These are phyloP conservation scores for Amanita jacksonii DNA, from an alignment of 768 basidiomycete species.

Conservation along the genomic window DNA sequence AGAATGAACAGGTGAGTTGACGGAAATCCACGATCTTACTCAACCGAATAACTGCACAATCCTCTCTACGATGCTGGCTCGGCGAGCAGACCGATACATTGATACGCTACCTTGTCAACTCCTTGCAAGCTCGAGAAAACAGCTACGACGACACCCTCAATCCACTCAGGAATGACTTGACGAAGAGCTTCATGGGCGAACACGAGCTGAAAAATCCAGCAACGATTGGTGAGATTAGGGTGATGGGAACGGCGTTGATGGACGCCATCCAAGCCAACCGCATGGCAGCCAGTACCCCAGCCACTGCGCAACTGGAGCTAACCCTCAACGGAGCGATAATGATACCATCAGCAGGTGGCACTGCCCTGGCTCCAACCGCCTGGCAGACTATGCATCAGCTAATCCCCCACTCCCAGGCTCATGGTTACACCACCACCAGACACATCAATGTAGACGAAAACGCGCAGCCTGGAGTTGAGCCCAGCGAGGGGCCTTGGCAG, in stretches of 20 bases:
- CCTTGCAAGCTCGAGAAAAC: constrained; percentile 21
- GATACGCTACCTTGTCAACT: constrained; percentile 26
- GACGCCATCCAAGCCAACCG: neutral
- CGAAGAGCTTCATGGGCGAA: constrained; percentile 21
- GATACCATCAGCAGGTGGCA: too few relatives aligned
- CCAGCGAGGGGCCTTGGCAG: too few relatives aligned
- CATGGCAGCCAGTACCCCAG: neutral
- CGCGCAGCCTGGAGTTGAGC: too few relatives aligned
- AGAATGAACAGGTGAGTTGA: constrained; percentile 23
- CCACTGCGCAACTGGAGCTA: too few relatives aligned
- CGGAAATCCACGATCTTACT: too few relatives aligned
- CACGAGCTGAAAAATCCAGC: constrained; percentile 10
- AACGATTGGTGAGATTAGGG: constrained; percentile 12
- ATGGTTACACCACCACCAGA: too few relatives aligned
- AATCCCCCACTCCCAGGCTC: too few relatives aligned
- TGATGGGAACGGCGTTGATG: neutral
- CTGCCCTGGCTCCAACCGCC: too few relatives aligned
- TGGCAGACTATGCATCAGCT: too few relatives aligned
- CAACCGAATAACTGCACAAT: neutral
- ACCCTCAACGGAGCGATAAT: too few relatives aligned
- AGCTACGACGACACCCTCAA: constrained; percentile 19
- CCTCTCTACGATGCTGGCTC: neutral
- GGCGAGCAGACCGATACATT: constrained; percentile 21
- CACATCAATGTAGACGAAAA: too few relatives aligned
- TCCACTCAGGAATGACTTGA: constrained; percentile 13